Percentiles rank a stretch among this genome's conserved stretches.
These are phyloP conservation scores for Cladophialophora yegresii DNA, from an alignment of 2,329 filamentous ascomycete genomes.

Conservation along the genomic window DNA sequence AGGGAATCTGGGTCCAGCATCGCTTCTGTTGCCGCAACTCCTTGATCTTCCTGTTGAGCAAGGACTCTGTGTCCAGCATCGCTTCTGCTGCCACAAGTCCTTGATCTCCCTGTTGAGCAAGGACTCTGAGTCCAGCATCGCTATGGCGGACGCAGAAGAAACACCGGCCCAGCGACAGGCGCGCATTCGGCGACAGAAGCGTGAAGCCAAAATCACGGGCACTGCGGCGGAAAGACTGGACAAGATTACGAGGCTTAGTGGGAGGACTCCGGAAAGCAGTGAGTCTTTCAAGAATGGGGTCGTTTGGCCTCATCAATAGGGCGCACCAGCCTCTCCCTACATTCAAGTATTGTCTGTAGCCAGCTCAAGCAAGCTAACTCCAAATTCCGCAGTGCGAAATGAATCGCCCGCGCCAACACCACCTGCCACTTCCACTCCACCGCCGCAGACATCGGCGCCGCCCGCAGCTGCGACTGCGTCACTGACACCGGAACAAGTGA, in stretches of 20 bases:
- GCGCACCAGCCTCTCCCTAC: neutral
- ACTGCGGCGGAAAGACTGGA: slow-evolving; percentile 61
- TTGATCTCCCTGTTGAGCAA: neutral
- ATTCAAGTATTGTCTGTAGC: neutral
- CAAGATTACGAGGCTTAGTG: slow-evolving; percentile 63
- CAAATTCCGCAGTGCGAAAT: slow-evolving; percentile 34
- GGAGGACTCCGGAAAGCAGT: slow-evolving; percentile 50
- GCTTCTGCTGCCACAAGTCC: neutral
- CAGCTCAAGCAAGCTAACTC: slow-evolving; percentile 10
- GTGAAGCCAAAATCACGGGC: slow-evolving; percentile 63
- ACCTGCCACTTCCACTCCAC: slow-evolving; percentile 38
- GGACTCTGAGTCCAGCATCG: neutral
- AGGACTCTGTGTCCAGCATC: neutral
- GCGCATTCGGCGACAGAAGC: slow-evolving; percentile 63
- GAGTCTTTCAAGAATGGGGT: slow-evolving; percentile 22
- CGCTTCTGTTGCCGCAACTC: neutral
- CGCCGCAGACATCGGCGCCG: slow-evolving; percentile 30
- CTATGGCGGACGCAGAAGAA: slow-evolving; percentile 41
- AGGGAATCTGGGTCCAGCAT: neutral
- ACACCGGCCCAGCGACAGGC: slow-evolving; percentile 55
- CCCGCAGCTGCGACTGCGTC: slow-evolving; percentile 16
- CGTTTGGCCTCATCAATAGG: neutral
- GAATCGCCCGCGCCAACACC: slow-evolving; percentile 38
- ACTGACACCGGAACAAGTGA: slow-evolving; percentile 39
- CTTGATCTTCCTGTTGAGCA: neutral